Base-by-base conservation (phyloP, 805 yeast genomes). In the Metschnikowia borealis region DNA sequence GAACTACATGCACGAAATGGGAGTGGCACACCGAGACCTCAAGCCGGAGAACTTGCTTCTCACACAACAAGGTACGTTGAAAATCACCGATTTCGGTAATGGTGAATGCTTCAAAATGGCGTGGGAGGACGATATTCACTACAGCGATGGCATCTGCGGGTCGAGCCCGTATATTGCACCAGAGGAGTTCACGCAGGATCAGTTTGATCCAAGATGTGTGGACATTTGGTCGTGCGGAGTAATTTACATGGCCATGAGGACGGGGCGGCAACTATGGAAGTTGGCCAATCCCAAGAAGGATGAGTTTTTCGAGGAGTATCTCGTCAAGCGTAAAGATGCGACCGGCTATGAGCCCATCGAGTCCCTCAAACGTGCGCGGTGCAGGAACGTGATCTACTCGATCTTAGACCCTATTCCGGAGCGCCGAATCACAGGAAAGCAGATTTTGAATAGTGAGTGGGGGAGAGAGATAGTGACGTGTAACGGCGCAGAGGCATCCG, bases 211-310 rank as follows among this genome's bases (percentile, higher is more conserved):
- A 2, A 69, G 96, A 50, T 78, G 86, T 34, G 86, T 87, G 6
- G 96, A 89, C 69, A 82, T 89, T 35, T 89, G 97, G 97, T 83
- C 96, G 0, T 88, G 96, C 71, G 96, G 96, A 45, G 92, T 89
- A 10, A 89, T 89, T 34, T 89, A 87, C 63, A 85, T 89, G 89
- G 95, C 96, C 6, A 85, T 89, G 92, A 75, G 97, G 60, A 88
- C 97, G 0, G 99, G 98, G 3, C 75, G 96, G 47, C 96, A 92
- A 62, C 69, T 94, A 47, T 92, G 98, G 98, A 82, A 87, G 59
- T 71, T 83, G 51, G 97, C 98, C 2, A 80, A 81, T 51, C 67
- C 75, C 7, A 78, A 74, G 31, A 88, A 83, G 40, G 98, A 92
- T 63, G 95, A 85, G 59, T 89, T 88, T 62, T 92, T 82, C 66